phyloP scores from a whole-genome alignment of 2,329 filamentous ascomycete genomes.

The Ceratocystis variospora region DNA sequence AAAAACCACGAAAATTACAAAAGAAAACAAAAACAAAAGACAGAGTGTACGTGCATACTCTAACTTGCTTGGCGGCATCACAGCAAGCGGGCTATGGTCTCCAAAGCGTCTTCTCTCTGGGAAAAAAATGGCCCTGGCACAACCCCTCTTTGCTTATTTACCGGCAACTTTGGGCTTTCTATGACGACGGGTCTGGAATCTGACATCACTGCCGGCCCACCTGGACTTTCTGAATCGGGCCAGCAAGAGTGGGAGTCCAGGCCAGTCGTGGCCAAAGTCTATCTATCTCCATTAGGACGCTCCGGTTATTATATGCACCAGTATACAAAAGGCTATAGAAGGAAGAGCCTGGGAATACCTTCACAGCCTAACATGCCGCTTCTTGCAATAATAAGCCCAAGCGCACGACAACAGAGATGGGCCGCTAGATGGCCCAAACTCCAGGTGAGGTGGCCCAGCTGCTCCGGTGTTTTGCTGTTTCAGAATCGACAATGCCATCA shows the following conservation, averaged over 20 bases:
- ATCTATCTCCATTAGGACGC: neutral
- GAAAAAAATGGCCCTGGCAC: neutral
- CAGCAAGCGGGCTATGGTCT: neutral
- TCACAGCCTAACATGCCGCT: neutral
- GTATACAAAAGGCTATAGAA: neutral
- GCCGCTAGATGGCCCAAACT: neutral
- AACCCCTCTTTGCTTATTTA: neutral
- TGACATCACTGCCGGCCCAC: neutral
- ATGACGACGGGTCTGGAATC: neutral
- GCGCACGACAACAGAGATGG: neutral
- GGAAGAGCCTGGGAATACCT: neutral
- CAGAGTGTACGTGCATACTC: neutral
- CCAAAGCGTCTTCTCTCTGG: neutral
- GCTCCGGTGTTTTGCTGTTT: constrained; percentile 1
- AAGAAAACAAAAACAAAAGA: neutral
- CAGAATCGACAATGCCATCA: constrained; percentile 1
- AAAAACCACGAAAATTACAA: neutral
- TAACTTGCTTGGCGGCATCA: constrained; percentile 1
- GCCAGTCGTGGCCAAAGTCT: neutral
- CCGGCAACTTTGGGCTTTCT: neutral
- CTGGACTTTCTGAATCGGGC: neutral
- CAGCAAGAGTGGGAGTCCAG: neutral
- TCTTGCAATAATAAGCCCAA: neutral
- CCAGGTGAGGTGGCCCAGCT: neutral
- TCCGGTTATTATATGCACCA: neutral